A percentile compares a stretch with the other conserved stretches of the same genome.
These are phyloP conservation scores for Penicillium sclerotiorum DNA, from an alignment of 2,329 filamentous ascomycete species.

Conservation along the genomic window DNA sequence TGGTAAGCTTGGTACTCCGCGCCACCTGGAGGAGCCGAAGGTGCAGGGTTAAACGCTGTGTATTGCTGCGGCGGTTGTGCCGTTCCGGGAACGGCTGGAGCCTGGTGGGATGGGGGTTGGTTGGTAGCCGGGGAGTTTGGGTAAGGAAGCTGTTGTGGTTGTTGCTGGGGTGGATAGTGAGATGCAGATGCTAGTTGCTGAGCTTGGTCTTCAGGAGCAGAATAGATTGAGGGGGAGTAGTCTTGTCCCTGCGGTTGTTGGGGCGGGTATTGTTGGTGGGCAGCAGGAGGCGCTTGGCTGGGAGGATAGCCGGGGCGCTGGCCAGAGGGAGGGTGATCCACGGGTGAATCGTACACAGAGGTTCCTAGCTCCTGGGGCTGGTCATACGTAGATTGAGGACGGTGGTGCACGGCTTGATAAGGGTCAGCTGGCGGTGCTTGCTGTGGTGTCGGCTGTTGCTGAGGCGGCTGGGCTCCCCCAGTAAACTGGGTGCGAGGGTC, in stretches of 20 bases:
- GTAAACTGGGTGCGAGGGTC: slow-evolving; percentile 42
- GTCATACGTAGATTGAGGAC: slow-evolving; percentile 69
- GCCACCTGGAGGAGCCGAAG: slow-evolving; percentile 25
- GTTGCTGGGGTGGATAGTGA: slow-evolving; percentile 25
- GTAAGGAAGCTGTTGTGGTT: slow-evolving; percentile 34
- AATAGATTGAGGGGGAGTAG: slow-evolving; percentile 46
- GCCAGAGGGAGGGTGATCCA: slow-evolving; percentile 46
- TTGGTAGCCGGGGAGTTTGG: slow-evolving; percentile 32
- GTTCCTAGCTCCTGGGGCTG: slow-evolving; percentile 77
- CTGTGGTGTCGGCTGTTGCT: slow-evolving; percentile 39
- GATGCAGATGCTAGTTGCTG: slow-evolving; percentile 21
- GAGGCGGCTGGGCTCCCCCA: slow-evolving; percentile 39
- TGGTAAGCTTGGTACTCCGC: slow-evolving; percentile 43
- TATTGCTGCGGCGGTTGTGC: slow-evolving; percentile 37
- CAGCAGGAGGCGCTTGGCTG: slow-evolving; percentile 28
- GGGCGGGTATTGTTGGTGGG: slow-evolving; percentile 35
- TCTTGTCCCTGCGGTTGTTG: slow-evolving; percentile 31
- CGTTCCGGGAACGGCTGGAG: slow-evolving; percentile 38
- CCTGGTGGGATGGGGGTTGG: slow-evolving; percentile 36
- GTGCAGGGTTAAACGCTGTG: slow-evolving; percentile 30
- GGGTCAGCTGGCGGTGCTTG: slow-evolving; percentile 55
- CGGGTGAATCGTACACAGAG: slow-evolving; percentile 74
- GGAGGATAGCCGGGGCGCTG: slow-evolving; percentile 39
- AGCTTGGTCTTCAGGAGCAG: slow-evolving; percentile 35
- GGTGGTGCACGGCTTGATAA: slow-evolving; percentile 51